phyloP scores from a whole-genome alignment of 345 rosid species.

The Eucalyptus dawsonii region DNA sequence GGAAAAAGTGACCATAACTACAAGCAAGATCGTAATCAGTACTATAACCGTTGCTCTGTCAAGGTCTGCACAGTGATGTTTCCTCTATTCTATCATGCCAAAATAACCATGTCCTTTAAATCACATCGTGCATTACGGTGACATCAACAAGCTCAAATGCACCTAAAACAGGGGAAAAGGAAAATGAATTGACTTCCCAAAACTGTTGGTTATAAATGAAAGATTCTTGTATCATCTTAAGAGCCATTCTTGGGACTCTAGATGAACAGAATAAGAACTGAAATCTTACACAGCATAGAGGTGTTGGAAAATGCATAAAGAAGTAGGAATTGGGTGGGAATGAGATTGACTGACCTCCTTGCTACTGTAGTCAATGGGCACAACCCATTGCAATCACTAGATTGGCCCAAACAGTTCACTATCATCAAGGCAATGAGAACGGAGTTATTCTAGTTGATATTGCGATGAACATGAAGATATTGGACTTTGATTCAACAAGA shows the following conservation, averaged over 20 bases:
- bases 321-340: neutral
- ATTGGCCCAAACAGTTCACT: neutral
- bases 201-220: neutral
- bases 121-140: accelerated
- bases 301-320: neutral
- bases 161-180: neutral
- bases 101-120: neutral
- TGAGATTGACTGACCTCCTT: neutral
- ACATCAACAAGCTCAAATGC: neutral
- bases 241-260: neutral
- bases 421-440: neutral
- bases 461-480: neutral
- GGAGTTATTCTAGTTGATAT: conserved; percentile 2
- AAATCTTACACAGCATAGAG: neutral
- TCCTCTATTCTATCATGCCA: neutral
- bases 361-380: neutral
- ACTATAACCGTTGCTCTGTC: neutral
- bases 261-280: neutral
- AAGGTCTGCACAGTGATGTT: neutral
- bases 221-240: neutral
- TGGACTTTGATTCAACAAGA: neutral
- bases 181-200: neutral
- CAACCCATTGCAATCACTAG: neutral
- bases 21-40: neutral
- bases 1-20: neutral